Conservation (phyloP, 495 filamentous ascomycete genomes). For the Tirmania nivea region DNA sequence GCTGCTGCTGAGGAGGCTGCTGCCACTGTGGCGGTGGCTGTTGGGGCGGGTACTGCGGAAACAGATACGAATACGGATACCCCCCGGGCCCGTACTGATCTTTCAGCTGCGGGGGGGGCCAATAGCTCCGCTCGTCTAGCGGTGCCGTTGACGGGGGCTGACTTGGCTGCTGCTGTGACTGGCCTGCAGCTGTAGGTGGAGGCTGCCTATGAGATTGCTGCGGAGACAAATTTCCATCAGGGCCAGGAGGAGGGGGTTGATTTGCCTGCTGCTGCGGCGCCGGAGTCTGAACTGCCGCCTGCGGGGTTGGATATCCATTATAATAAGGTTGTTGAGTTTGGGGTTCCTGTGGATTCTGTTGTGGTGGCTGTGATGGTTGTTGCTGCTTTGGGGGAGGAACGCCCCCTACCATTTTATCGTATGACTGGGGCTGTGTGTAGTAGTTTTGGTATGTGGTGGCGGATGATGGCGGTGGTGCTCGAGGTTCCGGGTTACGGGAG, state of each 20-base stretch:
- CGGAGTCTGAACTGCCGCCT: conserved; percentile 16
- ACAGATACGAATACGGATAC: conserved; percentile 24
- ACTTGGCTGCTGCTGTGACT: neutral
- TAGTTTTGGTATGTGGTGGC: conserved; percentile 17
- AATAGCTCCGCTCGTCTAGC: neutral
- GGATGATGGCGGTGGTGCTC: conserved; percentile 7
- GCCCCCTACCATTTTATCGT: conserved; percentile 16
- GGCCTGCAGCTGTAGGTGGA: neutral
- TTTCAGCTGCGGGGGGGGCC: conserved; percentile 7
- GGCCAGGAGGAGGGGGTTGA: conserved; percentile 18
- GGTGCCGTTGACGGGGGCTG: neutral
- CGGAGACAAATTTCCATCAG: neutral
- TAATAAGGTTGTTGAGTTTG: neutral
- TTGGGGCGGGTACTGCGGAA: conserved; percentile 20
- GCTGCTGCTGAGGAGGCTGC: conserved; percentile 18
- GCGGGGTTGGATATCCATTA: neutral
- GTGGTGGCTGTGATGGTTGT: neutral
- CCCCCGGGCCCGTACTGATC: neutral
- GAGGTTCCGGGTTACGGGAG: conserved; percentile 1
- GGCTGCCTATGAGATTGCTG: neutral
- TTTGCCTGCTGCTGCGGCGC: conserved; percentile 16
- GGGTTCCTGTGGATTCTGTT: neutral
- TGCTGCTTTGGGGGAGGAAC: conserved; percentile 19
- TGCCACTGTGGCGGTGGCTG: conserved; percentile 14
- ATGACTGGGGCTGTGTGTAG: conserved; percentile 15